Conservation (phyloP, 73 alveolate genomes). For the Effrenium voratum region DNA sequence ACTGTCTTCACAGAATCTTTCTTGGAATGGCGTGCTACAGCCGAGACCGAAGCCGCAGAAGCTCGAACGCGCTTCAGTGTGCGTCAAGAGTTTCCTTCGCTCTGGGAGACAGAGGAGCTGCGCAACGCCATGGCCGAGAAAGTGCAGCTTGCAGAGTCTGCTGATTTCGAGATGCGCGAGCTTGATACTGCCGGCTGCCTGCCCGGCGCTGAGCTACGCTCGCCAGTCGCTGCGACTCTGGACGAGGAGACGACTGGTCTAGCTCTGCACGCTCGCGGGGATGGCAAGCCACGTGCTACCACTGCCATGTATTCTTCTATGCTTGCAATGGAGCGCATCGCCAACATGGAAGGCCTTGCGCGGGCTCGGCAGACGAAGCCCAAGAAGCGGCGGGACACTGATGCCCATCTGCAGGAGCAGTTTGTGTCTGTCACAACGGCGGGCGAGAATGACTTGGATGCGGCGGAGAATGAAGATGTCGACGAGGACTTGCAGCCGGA, state of each 20-base stretch:
- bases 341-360: constrained; percentile 20
- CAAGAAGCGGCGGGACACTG: neutral
- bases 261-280: too few relatives aligned
- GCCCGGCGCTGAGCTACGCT: too few relatives aligned
- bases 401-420: neutral
- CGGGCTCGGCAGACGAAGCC: constrained; percentile 1
- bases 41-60: neutral
- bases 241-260: too few relatives aligned
- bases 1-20: constrained; percentile 23
- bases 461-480: neutral
- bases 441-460: too few relatives aligned
- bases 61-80: constrained; percentile 2
- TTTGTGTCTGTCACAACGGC: neutral
- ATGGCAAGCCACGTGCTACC: neutral
- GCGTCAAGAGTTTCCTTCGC: constrained; percentile 9
- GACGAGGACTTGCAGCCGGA: constrained; percentile 37
- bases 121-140: too few relatives aligned
- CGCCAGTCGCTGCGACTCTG: too few relatives aligned
- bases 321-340: neutral
- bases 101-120: constrained; percentile 55
- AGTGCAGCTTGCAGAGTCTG: too few relatives aligned
- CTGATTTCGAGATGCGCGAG: too few relatives aligned
- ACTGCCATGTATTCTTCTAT: neutral
- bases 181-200: too few relatives aligned
- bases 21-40: neutral